Percentiles rank a stretch among this genome's conserved stretches.
phyloP scores from a whole-genome alignment of 805 yeast species.

The Zygosaccharomyces bisporus region DNA sequence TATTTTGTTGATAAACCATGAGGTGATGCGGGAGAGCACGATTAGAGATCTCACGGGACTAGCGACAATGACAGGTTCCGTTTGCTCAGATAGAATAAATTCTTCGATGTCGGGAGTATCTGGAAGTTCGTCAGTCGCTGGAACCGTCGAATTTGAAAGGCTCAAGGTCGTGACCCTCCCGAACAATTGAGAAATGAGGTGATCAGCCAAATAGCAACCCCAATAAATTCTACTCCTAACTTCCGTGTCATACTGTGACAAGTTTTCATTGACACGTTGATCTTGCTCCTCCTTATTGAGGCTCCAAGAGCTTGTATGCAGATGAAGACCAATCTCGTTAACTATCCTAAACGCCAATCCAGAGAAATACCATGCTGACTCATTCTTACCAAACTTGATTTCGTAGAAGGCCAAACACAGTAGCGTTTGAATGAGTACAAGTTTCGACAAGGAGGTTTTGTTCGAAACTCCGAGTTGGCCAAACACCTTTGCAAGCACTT shows the following conservation, averaged over 20 bases:
- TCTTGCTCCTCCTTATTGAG: conserved; percentile 28
- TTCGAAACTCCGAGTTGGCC: conserved; percentile 9
- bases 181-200: conserved; percentile 47
- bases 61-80: conserved; percentile 11
- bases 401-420: conserved; percentile 50
- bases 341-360: conserved; percentile 57
- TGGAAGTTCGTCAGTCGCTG: conserved; percentile 49
- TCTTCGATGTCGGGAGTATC: conserved; percentile 50
- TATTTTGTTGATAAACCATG: conserved; percentile 16
- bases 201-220: conserved; percentile 57
- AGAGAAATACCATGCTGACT: conserved; percentile 53
- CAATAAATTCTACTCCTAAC: conserved; percentile 52
- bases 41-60: conserved; percentile 36
- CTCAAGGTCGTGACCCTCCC: conserved; percentile 51
- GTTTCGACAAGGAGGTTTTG: conserved; percentile 35
- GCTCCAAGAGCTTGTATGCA: conserved; percentile 50
- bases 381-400: conserved; percentile 47
- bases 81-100: conserved; percentile 34
- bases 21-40: conserved; percentile 30
- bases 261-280: conserved; percentile 17
- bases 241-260: conserved; percentile 44
- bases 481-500: conserved; percentile 37
- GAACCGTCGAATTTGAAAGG: conserved; percentile 48
- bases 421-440: conserved; percentile 48
- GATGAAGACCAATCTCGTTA: conserved; percentile 51